Evolutionary conservation across 31 red algal genomes (phyloP).

Genomic region (Bonnemaisonia californica): DNA sequence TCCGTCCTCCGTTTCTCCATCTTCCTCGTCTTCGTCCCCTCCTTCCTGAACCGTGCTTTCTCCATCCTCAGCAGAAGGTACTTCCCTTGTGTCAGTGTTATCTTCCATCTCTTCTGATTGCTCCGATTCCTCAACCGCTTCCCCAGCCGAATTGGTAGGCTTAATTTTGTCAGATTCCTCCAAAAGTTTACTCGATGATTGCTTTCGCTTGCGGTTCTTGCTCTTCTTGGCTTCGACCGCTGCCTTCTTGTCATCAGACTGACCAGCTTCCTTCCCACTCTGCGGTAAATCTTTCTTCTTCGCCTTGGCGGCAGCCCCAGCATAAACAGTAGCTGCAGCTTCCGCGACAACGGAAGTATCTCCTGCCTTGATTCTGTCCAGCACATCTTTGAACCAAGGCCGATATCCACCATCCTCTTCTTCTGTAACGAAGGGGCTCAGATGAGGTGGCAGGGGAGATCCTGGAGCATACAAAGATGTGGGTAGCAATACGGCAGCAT

Average conservation of each 20-base stretch:
- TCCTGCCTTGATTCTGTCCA: constrained; percentile 76
- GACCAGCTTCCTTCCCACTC: background rate
- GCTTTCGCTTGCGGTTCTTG: no score
- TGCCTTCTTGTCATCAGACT: background rate
- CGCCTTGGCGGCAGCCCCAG: constrained; percentile 30
- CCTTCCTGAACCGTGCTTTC: constrained; percentile 13
- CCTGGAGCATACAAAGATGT: constrained; percentile 78
- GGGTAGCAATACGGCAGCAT: constrained; percentile 76
- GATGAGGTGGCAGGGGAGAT: constrained; percentile 79
- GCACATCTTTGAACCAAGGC: constrained; percentile 75
- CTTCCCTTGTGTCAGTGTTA: background rate
- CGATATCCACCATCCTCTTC: constrained; percentile 80
- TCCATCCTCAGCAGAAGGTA: background rate
- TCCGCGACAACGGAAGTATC: constrained; percentile 78
- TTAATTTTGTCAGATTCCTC: no score
- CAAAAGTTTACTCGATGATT: no score
- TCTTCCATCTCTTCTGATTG: background rate
- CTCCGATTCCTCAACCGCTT: background rate
- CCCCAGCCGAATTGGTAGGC: no score
- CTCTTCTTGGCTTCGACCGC: background rate
- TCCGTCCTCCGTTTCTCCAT: constrained; percentile 48
- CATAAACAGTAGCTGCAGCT: constrained; percentile 69
- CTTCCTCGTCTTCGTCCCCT: constrained; percentile 50
- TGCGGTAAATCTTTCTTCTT: background rate
- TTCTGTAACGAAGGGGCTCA: constrained; percentile 92